These are phyloP conservation scores for Durusdinium trenchii DNA, from an alignment of 73 alveolate species.

Conservation along the genomic window DNA sequence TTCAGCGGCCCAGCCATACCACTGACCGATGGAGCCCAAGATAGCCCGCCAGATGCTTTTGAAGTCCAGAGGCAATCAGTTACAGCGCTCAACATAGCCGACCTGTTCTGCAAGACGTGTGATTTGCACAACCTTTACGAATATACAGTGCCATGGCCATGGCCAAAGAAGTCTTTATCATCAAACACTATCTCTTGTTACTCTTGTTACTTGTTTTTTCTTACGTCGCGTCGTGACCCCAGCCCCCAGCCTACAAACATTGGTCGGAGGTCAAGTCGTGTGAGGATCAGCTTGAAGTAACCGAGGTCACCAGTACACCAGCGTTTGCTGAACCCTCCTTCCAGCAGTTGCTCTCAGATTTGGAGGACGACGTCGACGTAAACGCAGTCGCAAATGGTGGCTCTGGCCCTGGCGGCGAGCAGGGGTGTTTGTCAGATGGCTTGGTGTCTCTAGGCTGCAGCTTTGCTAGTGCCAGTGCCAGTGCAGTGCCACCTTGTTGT, in stretches of 20 bases:
- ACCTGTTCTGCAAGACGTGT: background rate
- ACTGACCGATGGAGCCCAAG: background rate
- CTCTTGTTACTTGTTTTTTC: too few relatives aligned
- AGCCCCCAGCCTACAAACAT: background rate
- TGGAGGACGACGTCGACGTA: background rate
- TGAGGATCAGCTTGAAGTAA: background rate
- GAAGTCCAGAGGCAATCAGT: background rate
- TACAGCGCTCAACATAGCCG: background rate
- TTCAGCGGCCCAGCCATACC: background rate
- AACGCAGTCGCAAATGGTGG: too few relatives aligned
- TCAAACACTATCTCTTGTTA: background rate
- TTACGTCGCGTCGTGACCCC: background rate
- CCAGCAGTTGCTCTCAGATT: background rate
- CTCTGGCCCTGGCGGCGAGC: too few relatives aligned
- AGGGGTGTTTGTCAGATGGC: too few relatives aligned
- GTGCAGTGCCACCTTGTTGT: too few relatives aligned
- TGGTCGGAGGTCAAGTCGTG: background rate
- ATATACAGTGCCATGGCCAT: background rate
- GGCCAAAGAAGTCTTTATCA: background rate
- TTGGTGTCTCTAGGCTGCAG: too few relatives aligned
- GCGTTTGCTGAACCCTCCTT: background rate
- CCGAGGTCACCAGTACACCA: background rate
- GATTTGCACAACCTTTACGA: background rate
- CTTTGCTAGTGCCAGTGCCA: too few relatives aligned
- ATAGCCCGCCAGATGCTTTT: background rate